phyloP scores from a whole-genome alignment of 164 flowering plant genomes.

The Cinnamomum chago region DNA sequence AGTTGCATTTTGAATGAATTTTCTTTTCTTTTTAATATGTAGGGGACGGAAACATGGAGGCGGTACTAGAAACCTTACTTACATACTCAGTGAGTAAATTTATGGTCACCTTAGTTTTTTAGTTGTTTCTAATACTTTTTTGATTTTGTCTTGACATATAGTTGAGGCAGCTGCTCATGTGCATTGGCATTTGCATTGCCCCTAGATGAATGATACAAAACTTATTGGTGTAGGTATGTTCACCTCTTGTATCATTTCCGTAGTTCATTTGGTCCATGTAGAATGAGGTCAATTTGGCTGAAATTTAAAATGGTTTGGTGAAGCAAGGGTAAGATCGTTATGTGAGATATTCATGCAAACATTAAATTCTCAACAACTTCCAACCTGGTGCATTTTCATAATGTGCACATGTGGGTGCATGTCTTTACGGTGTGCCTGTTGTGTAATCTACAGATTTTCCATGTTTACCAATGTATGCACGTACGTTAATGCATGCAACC shows the following conservation, averaged over 20 bases:
- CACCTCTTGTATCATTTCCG: neutral
- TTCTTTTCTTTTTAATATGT: neutral
- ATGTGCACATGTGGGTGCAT: neutral
- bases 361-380: neutral
- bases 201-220: too few relatives aligned
- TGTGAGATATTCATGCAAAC: neutral
- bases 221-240: neutral
- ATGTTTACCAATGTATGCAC: neutral
- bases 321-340: neutral
- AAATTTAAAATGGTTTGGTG: neutral
- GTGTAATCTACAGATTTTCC: neutral
- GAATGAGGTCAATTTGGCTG: neutral
- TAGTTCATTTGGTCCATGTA: neutral
- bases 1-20: neutral
- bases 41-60: conserved; percentile 23
- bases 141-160: neutral
- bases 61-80: conserved; percentile 24
- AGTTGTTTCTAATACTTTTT: neutral
- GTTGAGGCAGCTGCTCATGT: neutral
- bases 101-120: neutral
- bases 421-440: neutral
- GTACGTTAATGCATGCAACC: neutral
- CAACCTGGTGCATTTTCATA: neutral
- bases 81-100: conserved; percentile 22
- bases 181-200: neutral